Percentiles rank a stretch among this genome's conserved stretches.
Evolutionary conservation across 2,329 filamentous ascomycete species (phyloP).

Genomic region (Penicillium sp.): DNA sequence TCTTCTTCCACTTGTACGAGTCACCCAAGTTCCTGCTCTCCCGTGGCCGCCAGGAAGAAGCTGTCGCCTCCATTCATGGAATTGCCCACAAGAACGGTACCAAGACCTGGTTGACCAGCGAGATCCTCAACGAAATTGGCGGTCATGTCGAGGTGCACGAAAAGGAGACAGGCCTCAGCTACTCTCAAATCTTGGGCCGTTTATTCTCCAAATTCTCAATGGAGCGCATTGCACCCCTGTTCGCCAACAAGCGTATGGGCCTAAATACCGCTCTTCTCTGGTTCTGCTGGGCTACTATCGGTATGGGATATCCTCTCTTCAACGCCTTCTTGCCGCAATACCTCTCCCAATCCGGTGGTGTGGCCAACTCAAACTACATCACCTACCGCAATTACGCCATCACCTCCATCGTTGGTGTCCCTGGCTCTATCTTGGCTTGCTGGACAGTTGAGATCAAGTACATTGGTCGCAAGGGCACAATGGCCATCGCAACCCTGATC

Average conservation of each 20-base stretch:
- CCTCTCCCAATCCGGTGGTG: slow-evolving; percentile 62
- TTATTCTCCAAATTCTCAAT: slow-evolving; percentile 65
- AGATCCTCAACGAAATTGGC: slow-evolving; percentile 57
- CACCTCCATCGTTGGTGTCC: slow-evolving; percentile 71
- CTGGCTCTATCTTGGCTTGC: slow-evolving; percentile 71
- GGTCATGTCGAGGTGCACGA: slow-evolving; percentile 44
- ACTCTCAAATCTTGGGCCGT: slow-evolving; percentile 52
- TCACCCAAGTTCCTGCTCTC: slow-evolving; percentile 81
- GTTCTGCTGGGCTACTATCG: slow-evolving; percentile 80
- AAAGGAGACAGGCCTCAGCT: slow-evolving; percentile 40
- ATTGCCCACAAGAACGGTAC: slow-evolving; percentile 67
- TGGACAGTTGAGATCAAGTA: slow-evolving; percentile 70
- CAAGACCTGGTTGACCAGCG: slow-evolving; percentile 73
- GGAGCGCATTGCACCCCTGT: slow-evolving; percentile 64
- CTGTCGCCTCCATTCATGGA: slow-evolving; percentile 74
- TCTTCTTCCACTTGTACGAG: slow-evolving; percentile 77
- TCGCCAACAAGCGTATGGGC: slow-evolving; percentile 47
- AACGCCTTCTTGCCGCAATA: slow-evolving; percentile 87
- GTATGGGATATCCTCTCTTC: slow-evolving; percentile 84
- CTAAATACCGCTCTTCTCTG: slow-evolving; percentile 59
- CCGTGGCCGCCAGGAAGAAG: slow-evolving; percentile 70
- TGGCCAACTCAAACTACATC: slow-evolving; percentile 47
- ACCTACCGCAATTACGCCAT: slow-evolving; percentile 80
- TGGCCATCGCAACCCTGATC: slow-evolving; percentile 52
- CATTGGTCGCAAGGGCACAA: slow-evolving; percentile 57